A percentile compares a stretch with the other conserved stretches of the same genome.
Evolutionary conservation across 2,329 filamentous ascomycete species (phyloP).

Genomic region (Fusarium sp.): DNA sequence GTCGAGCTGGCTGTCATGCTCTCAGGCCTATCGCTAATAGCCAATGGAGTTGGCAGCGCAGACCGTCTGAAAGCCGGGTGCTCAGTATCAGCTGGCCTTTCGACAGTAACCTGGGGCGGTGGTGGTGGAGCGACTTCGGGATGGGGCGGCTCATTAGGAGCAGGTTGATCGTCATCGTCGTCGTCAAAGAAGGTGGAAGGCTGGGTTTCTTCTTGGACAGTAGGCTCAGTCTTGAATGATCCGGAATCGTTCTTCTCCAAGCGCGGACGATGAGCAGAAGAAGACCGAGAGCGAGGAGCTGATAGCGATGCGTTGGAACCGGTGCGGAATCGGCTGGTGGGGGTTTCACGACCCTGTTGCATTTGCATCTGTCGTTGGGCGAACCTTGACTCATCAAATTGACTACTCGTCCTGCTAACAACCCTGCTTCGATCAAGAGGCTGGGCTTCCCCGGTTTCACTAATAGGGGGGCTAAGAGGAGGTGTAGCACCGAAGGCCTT

Average conservation of each 20-base stretch:
- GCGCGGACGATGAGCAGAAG: conserved; percentile 58
- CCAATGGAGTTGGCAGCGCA: conserved; percentile 61
- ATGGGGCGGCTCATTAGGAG: conserved; percentile 23
- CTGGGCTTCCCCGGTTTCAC: conserved; percentile 78
- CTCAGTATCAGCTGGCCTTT: conserved; percentile 67
- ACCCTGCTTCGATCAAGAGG: conserved; percentile 85
- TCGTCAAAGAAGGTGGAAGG: conserved; percentile 61
- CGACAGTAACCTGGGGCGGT: conserved; percentile 57
- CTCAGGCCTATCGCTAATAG: conserved; percentile 45
- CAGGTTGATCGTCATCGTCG: conserved; percentile 59
- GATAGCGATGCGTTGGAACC: conserved; percentile 62
- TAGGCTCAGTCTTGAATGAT: conserved; percentile 49
- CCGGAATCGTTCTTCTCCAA: conserved; percentile 53
- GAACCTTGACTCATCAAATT: conserved; percentile 89
- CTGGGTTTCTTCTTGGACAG: conserved; percentile 53
- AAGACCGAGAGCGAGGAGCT: conserved; percentile 62
- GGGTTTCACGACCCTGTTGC: conserved; percentile 79
- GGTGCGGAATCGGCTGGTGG: conserved; percentile 62
- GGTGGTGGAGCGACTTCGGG: conserved; percentile 49
- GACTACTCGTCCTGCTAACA: conserved; percentile 74
- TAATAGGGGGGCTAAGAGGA: conserved; percentile 70
- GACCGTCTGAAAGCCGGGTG: conserved; percentile 69
- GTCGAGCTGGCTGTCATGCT: conserved; percentile 8
- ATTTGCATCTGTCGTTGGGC: conserved; percentile 86
- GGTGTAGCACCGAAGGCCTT: conserved; percentile 56